Evolutionary conservation across 345 rosid species (phyloP), one percentile per base, ranked within the genome.

Genomic region (Alliaria petiolata): DNA sequence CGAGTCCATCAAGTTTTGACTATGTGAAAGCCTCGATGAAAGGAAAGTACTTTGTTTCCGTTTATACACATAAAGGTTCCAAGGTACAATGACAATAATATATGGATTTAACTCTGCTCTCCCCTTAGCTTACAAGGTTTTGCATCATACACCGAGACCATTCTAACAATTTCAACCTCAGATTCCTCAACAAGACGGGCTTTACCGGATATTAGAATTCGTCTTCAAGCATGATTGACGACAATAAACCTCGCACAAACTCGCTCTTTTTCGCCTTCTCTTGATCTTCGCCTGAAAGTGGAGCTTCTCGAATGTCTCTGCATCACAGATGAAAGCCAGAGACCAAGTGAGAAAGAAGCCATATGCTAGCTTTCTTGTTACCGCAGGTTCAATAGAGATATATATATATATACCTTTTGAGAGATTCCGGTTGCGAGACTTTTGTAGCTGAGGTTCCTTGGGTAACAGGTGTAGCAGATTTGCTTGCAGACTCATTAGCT

Each of bases 161-260:
- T 6, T 63, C 22, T 22, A 72, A 54, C 76, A 62, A 22, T 17
- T 22, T 35, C 36, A 35, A 58, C 59, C 67, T 76, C 58, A 31
- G 38, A 57, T 64, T 51, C 67, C 52, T n/a, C 22, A 36, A 52
- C 72, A 52, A 60, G 54, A 8, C 51, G 63, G 15, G 62, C 64
- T 63, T 25, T 64, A 49, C 30, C 17, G 28, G 8, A 9, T 22
- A 66, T 87, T 69, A 89, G 80, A 83, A 66, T 33, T 72, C 72
- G 10, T 84, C 87, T 42, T 76, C 87, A 28, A 85, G 75, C 76
- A 90, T 81, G 1, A 89, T 78, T 12, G 93, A 90, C 70, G 80
- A 36, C 75, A 87, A 50, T 33, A 87, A 65, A 28, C 89, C 93
- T 68, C 65, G 83, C 44, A 86, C 87, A 46, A 86, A 87, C 80